phyloP scores from a whole-genome alignment of 2,329 filamentous ascomycete species.

The Neopestalotiopsis clavispora region DNA sequence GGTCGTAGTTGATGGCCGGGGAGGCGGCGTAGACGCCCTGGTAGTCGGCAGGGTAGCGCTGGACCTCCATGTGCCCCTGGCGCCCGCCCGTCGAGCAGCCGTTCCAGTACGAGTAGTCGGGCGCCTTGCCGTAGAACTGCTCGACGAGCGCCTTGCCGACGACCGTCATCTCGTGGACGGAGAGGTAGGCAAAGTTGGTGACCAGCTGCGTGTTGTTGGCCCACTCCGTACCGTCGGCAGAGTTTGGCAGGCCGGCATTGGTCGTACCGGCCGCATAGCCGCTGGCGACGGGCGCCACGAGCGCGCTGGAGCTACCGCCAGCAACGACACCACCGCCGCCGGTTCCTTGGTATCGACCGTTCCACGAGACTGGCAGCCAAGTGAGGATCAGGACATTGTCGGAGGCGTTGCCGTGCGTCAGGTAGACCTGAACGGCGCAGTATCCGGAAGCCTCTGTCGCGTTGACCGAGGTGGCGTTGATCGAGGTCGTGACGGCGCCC shows the following conservation, averaged over 20 bases:
- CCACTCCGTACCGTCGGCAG: constrained; percentile 21
- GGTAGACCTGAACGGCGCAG: constrained; percentile 13
- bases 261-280: constrained; percentile 34
- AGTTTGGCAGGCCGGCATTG: constrained; percentile 29
- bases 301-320: constrained; percentile 25
- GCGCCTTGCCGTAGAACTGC: constrained; percentile 41
- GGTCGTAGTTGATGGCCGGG: constrained; percentile 41
- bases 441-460: background rate
- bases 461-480: background rate
- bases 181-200: constrained; percentile 30
- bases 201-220: constrained; percentile 26
- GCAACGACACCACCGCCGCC: constrained; percentile 36
- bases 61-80: constrained; percentile 57
- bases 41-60: constrained; percentile 57
- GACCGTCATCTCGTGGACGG: constrained; percentile 34
- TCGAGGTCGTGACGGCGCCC: constrained; percentile 12
- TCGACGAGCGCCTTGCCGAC: constrained; percentile 49
- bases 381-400: constrained; percentile 10
- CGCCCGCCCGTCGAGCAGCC: constrained; percentile 57
- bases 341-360: constrained; percentile 34
- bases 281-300: constrained; percentile 17
- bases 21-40: constrained; percentile 56
- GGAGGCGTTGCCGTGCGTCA: background rate
- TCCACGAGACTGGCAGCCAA: constrained; percentile 28
- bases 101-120: constrained; percentile 56